Evolutionary conservation across 2,329 filamentous ascomycete genomes (phyloP).

Genomic region (Clarireedia hainanense): DNA sequence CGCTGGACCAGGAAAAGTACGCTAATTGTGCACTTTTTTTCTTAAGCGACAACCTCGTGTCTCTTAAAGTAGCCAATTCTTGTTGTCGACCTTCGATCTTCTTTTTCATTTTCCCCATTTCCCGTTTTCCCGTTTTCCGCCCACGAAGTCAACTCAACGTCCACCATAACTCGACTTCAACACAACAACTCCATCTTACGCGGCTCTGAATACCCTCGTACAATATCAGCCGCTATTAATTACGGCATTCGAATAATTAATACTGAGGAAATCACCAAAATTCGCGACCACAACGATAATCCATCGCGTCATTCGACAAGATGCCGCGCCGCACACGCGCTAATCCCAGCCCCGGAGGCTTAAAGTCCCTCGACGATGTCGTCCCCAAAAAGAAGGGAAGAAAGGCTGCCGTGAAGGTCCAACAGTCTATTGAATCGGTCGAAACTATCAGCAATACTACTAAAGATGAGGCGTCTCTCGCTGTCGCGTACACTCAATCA

Average conservation of each 20-base stretch:
- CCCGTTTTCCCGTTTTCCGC: too few species aligned
- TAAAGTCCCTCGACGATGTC: constrained; percentile 8
- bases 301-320: not conserved
- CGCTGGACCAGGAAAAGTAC: too few species aligned
- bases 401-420: not conserved
- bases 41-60: too few species aligned
- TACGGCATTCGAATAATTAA: not conserved
- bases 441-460: not conserved
- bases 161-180: too few species aligned
- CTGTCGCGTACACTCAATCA: not conserved
- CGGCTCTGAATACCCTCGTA: too few species aligned
- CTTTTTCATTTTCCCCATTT: too few species aligned
- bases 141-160: too few species aligned
- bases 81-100: too few species aligned
- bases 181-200: too few species aligned
- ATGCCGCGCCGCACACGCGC: constrained; percentile 4
- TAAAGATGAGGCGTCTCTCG: not conserved
- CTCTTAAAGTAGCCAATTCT: too few species aligned
- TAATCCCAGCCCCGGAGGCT: constrained; percentile 5
- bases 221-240: not conserved
- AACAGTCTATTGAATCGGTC: not conserved
- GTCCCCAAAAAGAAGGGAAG: not conserved
- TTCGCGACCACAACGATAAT: not conserved
- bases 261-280: not conserved
- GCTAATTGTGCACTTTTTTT: too few species aligned